Conservation (phyloP, 192 early-diverging fungal genomes). For the Umbelopsis ramanniana region DNA sequence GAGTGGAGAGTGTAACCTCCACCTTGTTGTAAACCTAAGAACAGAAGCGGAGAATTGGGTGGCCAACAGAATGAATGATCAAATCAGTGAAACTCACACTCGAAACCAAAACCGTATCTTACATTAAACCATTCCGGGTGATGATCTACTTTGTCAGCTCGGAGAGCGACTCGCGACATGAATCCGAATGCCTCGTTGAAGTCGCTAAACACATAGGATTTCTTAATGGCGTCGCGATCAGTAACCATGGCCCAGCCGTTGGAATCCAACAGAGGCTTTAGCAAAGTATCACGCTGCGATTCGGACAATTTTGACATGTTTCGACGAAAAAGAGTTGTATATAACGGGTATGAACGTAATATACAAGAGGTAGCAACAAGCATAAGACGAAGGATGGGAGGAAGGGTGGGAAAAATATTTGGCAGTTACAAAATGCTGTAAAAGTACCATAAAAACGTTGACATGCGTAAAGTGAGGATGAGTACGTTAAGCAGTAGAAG, state of each 20-base stretch:
- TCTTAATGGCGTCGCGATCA: constrained; percentile 74
- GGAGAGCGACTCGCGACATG: constrained; percentile 90
- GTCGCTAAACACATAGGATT: constrained; percentile 77
- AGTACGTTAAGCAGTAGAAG: background rate
- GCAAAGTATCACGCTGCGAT: constrained; percentile 41
- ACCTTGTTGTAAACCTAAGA: constrained; percentile 91
- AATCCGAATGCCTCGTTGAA: constrained; percentile 93
- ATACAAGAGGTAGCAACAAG: background rate
- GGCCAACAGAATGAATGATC: background rate
- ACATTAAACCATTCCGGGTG: constrained; percentile 96
- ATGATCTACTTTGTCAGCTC: constrained; percentile 92
- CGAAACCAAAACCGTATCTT: constrained; percentile 23
- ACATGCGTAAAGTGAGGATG: background rate
- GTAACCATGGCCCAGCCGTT: constrained; percentile 65
- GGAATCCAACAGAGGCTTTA: constrained; percentile 41
- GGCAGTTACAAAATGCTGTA: constrained; percentile 1
- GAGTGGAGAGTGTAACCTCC: constrained; percentile 88
- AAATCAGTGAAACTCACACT: background rate
- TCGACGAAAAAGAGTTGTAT: background rate
- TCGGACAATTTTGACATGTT: constrained; percentile 45
- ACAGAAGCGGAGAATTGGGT: constrained; percentile 7
- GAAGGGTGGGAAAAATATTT: background rate
- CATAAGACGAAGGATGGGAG: background rate
- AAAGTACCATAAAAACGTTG: constrained; percentile 4
- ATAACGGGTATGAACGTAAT: constrained; percentile 5